Evolutionary conservation across 2,329 filamentous ascomycete species (phyloP).

Genomic region (Nigrospora osmanthi): DNA sequence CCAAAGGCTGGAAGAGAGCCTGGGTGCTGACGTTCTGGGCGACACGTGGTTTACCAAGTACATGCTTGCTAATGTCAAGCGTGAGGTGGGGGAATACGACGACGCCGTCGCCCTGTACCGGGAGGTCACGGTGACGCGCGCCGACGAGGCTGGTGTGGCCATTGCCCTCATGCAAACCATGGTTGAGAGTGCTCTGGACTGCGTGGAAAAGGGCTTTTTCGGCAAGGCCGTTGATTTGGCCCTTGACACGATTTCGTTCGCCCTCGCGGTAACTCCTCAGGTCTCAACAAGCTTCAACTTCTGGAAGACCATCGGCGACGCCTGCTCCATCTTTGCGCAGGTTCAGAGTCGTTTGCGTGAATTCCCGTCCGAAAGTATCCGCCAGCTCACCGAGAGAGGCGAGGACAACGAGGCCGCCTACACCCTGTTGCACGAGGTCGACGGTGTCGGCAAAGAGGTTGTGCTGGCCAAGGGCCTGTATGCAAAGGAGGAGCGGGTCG

Average conservation of each 20-base stretch:
- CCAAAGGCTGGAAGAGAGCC: conserved; percentile 60
- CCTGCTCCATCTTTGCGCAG: conserved; percentile 75
- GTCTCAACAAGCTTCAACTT: conserved; percentile 77
- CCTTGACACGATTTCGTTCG: conserved; percentile 59
- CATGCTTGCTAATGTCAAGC: conserved; percentile 91
- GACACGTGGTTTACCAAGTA: conserved; percentile 95
- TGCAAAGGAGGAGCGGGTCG: conserved; percentile 37
- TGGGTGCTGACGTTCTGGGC: conserved; percentile 44
- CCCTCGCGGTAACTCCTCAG: conserved; percentile 49
- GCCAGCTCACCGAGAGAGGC: conserved; percentile 47
- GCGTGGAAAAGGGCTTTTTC: conserved; percentile 76
- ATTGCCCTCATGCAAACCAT: conserved; percentile 84
- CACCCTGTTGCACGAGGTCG: conserved; percentile 58
- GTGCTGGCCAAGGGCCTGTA: conserved; percentile 35
- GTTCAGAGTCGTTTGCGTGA: conserved; percentile 60
- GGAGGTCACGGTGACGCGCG: conserved; percentile 59
- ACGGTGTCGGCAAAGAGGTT: conserved; percentile 47
- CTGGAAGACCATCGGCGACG: conserved; percentile 89
- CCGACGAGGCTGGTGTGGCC: conserved; percentile 75
- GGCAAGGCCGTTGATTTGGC: conserved; percentile 73
- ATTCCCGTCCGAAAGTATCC: conserved; percentile 53
- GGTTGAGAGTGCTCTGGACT: conserved; percentile 71
- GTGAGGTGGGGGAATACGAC: conserved; percentile 85
- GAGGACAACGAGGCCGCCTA: conserved; percentile 46
- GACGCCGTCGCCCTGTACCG: conserved; percentile 72